Percentiles rank a stretch among this genome's conserved stretches.
These are phyloP conservation scores for Osmozyma mogii DNA, from an alignment of 805 yeast genomes.

Conservation along the genomic window DNA sequence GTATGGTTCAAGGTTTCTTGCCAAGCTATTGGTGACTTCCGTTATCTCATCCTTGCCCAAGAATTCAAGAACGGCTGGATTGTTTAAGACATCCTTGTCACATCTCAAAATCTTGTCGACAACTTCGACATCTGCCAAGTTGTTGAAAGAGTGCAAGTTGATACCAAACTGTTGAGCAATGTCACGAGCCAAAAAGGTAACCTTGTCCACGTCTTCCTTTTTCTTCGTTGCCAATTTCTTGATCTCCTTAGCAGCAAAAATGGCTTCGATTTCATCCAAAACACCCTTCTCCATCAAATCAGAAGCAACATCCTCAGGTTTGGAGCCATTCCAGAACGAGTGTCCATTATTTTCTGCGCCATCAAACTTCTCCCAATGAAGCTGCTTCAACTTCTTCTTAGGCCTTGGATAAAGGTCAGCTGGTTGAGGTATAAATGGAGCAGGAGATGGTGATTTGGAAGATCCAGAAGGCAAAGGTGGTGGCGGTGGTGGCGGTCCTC, in stretches of 20 bases:
- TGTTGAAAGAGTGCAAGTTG: conserved; percentile 58
- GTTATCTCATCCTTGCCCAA: conserved; percentile 58
- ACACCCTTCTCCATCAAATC: conserved; percentile 54
- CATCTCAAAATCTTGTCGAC: conserved; percentile 50
- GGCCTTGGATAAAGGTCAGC: conserved; percentile 48
- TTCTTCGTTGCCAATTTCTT: conserved; percentile 36
- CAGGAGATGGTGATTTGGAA: conserved; percentile 8
- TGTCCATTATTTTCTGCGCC: conserved; percentile 31
- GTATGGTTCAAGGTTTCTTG: conserved; percentile 56
- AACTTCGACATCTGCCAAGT: conserved; percentile 45
- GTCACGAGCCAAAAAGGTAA: conserved; percentile 59
- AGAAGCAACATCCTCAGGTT: conserved; percentile 36
- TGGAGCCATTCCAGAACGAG: conserved; percentile 55
- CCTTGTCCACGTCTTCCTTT: conserved; percentile 37
- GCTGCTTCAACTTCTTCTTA: conserved; percentile 58
- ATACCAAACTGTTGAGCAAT: conserved; percentile 72
- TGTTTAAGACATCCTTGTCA: conserved; percentile 46
- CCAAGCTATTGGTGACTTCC: conserved; percentile 49
- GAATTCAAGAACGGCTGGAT: conserved; percentile 58
- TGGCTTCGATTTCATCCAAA: conserved; percentile 53
- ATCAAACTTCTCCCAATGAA: conserved; percentile 77
- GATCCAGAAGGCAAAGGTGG: conserved; percentile 18
- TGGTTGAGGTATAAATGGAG: conserved; percentile 8
- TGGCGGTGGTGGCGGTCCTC: conserved; percentile 15
- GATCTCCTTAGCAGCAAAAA: conserved; percentile 52